Conservation (phyloP, 768 basidiomycete genomes). For the Lentinula sp. region DNA sequence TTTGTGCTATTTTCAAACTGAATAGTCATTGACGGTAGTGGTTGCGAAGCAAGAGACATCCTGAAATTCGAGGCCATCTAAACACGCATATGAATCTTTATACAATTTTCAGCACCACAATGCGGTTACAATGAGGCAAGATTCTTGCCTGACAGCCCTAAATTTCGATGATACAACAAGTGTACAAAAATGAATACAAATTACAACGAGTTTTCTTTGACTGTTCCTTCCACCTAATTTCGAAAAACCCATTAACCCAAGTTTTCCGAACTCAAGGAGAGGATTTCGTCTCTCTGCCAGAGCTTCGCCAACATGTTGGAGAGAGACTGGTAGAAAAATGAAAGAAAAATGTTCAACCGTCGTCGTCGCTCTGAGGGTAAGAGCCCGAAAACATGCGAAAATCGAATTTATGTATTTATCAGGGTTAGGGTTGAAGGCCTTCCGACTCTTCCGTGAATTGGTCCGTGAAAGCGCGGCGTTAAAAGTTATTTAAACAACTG, state of each 20-base stretch:
- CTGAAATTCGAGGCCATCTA: neutral
- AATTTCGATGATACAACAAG: neutral
- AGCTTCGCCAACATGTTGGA: slow-evolving; percentile 44
- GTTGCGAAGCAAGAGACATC: neutral
- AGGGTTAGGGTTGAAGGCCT: slow-evolving; percentile 29
- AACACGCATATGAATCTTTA: neutral
- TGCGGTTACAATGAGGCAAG: slow-evolving; percentile 9
- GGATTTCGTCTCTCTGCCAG: slow-evolving; percentile 56
- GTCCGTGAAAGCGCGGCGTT: neutral
- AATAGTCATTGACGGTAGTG: slow-evolving; percentile 16
- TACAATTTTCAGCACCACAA: slow-evolving; percentile 5
- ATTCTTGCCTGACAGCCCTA: neutral
- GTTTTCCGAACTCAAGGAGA: slow-evolving; percentile 79
- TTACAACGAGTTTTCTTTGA: slow-evolving; percentile 5
- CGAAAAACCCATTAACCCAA: slow-evolving; percentile 51
- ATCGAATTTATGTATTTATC: slow-evolving; percentile 7
- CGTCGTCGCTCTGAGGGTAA: slow-evolving; percentile 67
- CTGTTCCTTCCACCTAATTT: slow-evolving; percentile 79
- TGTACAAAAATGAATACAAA: slow-evolving; percentile 11
- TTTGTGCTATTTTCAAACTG: slow-evolving; percentile 14
- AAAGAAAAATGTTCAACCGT: slow-evolving; percentile 45
- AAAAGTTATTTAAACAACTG: neutral
- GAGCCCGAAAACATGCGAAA: slow-evolving; percentile 8
- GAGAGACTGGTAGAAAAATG: slow-evolving; percentile 66
- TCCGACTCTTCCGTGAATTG: slow-evolving; percentile 12